Evolutionary conservation across 2,329 filamentous ascomycete genomes (phyloP).

Genomic region (Sporothrix brunneoviolacea): DNA sequence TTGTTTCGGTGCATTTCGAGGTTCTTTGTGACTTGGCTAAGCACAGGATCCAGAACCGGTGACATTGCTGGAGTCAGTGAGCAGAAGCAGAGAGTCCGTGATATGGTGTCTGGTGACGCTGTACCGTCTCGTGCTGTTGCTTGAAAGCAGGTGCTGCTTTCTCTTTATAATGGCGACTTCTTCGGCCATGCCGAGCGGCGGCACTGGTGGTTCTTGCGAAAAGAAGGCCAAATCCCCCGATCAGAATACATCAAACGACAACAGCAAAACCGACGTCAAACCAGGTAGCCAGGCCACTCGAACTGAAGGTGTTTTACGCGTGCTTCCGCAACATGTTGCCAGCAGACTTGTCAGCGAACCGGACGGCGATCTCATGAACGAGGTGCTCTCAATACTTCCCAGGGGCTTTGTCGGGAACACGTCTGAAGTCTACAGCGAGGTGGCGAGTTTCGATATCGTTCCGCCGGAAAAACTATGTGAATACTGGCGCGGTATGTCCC

Average conservation of each 20-base stretch:
- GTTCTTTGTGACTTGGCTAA: neutral
- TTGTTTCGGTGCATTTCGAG: neutral
- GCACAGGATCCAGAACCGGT: neutral
- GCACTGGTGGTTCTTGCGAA: no score
- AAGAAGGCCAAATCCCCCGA: no score
- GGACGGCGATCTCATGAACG: neutral
- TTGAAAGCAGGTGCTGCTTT: neutral
- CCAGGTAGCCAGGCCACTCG: no score
- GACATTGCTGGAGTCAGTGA: neutral
- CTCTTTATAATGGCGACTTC: neutral
- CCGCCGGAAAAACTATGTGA: slow-evolving; percentile 47
- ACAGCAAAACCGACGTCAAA: no score
- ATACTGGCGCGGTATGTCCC: slow-evolving; percentile 48
- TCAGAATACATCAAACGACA: neutral
- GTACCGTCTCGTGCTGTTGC: neutral
- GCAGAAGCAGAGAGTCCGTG: neutral
- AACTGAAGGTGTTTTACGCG: no score
- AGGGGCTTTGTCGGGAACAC: slow-evolving; percentile 52
- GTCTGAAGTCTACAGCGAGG: slow-evolving; percentile 44
- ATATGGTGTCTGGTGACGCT: neutral
- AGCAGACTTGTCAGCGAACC: neutral
- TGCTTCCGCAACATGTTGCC: neutral
- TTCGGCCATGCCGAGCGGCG: neutral
- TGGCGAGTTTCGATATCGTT: slow-evolving; percentile 44
- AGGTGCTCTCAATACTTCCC: slow-evolving; percentile 41